phyloP scores from a whole-genome alignment of 305 asterid genomes.

The Fraxinus latifolia region DNA sequence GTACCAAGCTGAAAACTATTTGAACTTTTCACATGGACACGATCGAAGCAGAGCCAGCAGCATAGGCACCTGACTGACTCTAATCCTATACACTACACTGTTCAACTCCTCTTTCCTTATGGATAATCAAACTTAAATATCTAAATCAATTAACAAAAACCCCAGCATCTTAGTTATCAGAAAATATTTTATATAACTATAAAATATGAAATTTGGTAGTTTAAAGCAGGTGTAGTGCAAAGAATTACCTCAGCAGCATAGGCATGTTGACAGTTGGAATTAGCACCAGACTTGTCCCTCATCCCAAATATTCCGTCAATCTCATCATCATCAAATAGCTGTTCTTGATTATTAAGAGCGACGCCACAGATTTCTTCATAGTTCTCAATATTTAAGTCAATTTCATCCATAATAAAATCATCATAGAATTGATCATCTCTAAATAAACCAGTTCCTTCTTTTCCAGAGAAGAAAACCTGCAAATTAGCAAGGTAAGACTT shows the following conservation, averaged over 20 bases:
- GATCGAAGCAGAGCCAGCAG: not conserved
- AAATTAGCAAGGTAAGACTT: not conserved
- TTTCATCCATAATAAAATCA: constrained; percentile 53
- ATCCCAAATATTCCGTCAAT: constrained; percentile 43
- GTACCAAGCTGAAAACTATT: not conserved
- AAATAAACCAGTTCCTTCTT: constrained; percentile 29
- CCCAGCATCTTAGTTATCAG: not conserved
- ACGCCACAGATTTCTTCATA: constrained; percentile 54
- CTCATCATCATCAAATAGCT: constrained; percentile 42
- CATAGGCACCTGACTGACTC: not conserved
- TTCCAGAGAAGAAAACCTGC: constrained; percentile 43
- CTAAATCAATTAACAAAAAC: not conserved
- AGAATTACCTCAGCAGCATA: constrained; percentile 45
- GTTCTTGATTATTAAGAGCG: constrained; percentile 41
- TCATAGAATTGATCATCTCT: constrained; percentile 41
- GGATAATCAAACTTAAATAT: not conserved
- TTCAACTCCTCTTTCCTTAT: not conserved
- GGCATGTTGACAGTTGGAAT: constrained; percentile 36
- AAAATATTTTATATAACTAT: not conserved
- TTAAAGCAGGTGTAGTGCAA: not conserved
- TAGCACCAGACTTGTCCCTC: constrained; percentile 36
- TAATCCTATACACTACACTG: not conserved
- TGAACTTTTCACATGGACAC: not conserved
- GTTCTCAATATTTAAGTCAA: constrained; percentile 45
- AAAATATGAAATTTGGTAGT: not conserved